These are phyloP conservation scores for Blastomyces silverae DNA, from an alignment of 2,329 filamentous ascomycete genomes.

Conservation along the genomic window DNA sequence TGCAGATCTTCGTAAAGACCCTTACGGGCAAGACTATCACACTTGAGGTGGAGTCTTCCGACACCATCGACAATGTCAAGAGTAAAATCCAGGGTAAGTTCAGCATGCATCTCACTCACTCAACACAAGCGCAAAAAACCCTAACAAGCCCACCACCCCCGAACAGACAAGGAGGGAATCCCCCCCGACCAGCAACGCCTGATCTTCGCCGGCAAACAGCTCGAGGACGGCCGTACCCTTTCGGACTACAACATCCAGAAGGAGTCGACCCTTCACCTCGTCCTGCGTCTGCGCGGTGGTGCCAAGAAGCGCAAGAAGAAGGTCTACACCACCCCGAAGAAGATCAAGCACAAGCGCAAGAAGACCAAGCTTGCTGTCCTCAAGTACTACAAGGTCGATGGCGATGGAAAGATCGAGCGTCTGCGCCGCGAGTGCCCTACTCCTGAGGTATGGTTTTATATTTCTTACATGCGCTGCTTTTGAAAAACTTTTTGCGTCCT, in stretches of 20 bases:
- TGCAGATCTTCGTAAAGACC: constrained; percentile 56
- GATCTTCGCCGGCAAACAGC: constrained; percentile 99
- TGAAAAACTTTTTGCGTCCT: not conserved
- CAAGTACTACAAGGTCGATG: constrained; percentile 99
- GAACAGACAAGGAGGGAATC: constrained; percentile 98
- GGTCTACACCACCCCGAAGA: constrained; percentile 99
- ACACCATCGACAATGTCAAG: constrained; percentile 99
- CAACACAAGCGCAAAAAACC: not conserved
- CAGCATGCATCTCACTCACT: too few species aligned
- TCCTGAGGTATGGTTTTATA: constrained; percentile 60
- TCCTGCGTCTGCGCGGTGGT: constrained; percentile 96
- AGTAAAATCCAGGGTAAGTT: constrained; percentile 72
- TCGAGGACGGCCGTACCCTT: constrained; percentile 97
- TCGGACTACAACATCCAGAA: constrained; percentile 99
- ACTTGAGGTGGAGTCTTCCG: constrained; percentile 99
- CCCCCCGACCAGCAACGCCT: constrained; percentile 98
- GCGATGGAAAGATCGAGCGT: constrained; percentile 99
- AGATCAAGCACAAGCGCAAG: constrained; percentile 99
- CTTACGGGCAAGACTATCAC: constrained; percentile 99
- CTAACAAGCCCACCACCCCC: not conserved
- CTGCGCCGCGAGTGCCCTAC: constrained; percentile 94
- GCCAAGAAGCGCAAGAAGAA: constrained; percentile 99
- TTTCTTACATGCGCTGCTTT: too few species aligned
- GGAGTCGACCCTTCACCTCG: constrained; percentile 97
- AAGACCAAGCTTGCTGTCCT: constrained; percentile 99